Percentiles rank a stretch among this genome's conserved stretches.
phyloP scores from a whole-genome alignment of 495 filamentous ascomycete genomes.

The Aspergillus egyptiacus region DNA sequence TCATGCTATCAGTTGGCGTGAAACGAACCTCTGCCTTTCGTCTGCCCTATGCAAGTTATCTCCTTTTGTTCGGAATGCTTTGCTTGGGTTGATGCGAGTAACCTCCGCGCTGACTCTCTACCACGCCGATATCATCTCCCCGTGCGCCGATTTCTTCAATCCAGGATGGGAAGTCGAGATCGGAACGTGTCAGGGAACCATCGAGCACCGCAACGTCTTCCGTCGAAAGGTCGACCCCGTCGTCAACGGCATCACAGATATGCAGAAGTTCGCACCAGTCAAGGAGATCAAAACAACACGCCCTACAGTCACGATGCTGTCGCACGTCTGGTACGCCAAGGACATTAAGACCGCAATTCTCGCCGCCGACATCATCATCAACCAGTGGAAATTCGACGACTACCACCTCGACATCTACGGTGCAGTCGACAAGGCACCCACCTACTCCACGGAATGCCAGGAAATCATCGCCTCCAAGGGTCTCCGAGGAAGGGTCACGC shows the following conservation, averaged over 20 bases:
- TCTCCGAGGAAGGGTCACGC: conserved; percentile 46
- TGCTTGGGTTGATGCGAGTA: conserved; percentile 53
- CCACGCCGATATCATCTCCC: conserved; percentile 59
- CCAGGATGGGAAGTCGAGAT: conserved; percentile 64
- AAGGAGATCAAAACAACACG: conserved; percentile 49
- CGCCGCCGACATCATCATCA: conserved; percentile 60
- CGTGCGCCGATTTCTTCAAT: conserved; percentile 63
- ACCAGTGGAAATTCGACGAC: conserved; percentile 60
- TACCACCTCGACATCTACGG: conserved; percentile 60
- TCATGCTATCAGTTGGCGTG: conserved; percentile 61
- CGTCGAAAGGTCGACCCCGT: conserved; percentile 60
- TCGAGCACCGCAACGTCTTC: conserved; percentile 56
- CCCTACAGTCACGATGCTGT: conserved; percentile 61
- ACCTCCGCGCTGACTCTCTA: conserved; percentile 55
- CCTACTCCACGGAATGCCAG: conserved; percentile 55
- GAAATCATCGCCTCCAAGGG: conserved; percentile 58
- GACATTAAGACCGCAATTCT: conserved; percentile 60
- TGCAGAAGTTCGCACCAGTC: conserved; percentile 57
- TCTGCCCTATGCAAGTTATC: conserved; percentile 54
- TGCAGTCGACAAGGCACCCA: conserved; percentile 54
- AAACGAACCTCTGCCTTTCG: conserved; percentile 55
- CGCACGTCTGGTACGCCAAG: conserved; percentile 60
- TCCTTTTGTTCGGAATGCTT: conserved; percentile 50
- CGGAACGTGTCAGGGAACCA: conserved; percentile 51
- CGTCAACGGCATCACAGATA: conserved; percentile 62